Conservation (phyloP, 1,139 yeast genomes). For the Yamadazyma sp. region DNA sequence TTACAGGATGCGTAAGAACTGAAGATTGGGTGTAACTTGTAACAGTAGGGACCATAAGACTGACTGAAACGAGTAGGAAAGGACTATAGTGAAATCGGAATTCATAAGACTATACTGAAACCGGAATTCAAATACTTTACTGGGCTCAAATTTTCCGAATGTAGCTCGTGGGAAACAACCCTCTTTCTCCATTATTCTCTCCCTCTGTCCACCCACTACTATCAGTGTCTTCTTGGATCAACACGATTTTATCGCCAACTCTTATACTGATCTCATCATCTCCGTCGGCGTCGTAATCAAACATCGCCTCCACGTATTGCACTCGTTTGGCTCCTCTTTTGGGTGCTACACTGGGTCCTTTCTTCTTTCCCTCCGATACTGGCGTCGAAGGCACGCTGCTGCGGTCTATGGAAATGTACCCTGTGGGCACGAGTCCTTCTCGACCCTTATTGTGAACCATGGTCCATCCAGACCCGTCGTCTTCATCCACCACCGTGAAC, state of each 20-base stretch:
- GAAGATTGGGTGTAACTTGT: no score
- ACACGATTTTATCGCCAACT: slow-evolving; percentile 74
- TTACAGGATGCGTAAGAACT: no score
- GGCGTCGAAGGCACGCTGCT: slow-evolving; percentile 10
- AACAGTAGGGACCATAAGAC: no score
- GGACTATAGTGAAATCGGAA: no score
- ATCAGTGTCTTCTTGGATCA: slow-evolving; percentile 65
- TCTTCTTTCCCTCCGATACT: slow-evolving; percentile 26
- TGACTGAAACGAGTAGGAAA: no score
- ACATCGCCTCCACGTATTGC: slow-evolving; percentile 70
- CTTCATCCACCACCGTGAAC: slow-evolving; percentile 58
- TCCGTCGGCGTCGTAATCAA: slow-evolving; percentile 79
- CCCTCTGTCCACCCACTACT: slow-evolving; percentile 99
- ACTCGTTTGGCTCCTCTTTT: slow-evolving; percentile 69
- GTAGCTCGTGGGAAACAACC: slow-evolving; percentile 83
- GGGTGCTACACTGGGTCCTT: slow-evolving; percentile 78
- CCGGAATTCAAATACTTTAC: no score
- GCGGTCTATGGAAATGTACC: slow-evolving; percentile 48
- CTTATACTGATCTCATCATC: slow-evolving; percentile 73
- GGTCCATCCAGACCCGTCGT: slow-evolving; percentile 97
- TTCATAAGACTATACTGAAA: no score
- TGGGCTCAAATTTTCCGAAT: slow-evolving; percentile 43
- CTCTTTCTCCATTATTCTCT: slow-evolving; percentile 67
- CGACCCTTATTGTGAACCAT: slow-evolving; percentile 44
- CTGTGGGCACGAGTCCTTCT: slow-evolving; percentile 83